These are phyloP conservation scores for Metschnikowia lunata DNA, from an alignment of 805 yeast genomes.

Conservation along the genomic window DNA sequence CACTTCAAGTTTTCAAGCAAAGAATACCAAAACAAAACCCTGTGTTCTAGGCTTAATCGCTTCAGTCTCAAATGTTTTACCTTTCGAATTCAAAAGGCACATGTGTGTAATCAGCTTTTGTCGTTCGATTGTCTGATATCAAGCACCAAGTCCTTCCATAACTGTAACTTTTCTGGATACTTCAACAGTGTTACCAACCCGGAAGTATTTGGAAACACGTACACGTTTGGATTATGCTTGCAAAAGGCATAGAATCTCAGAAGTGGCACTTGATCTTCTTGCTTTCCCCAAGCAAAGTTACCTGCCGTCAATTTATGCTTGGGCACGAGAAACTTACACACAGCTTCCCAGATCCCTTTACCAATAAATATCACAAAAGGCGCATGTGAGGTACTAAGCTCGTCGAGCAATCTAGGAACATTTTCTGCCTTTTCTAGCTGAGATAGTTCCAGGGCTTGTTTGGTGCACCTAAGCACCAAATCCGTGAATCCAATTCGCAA, in stretches of 20 bases:
- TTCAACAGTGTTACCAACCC: conserved; percentile 58
- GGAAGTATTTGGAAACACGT: conserved; percentile 69
- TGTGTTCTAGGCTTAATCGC: no score
- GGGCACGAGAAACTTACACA: conserved; percentile 35
- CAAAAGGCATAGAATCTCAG: conserved; percentile 13
- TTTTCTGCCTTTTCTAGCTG: conserved; percentile 49
- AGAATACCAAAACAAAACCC: no score
- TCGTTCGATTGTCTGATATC: conserved; percentile 6
- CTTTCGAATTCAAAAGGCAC: no score
- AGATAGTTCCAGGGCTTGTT: conserved; percentile 51
- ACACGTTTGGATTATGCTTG: conserved; percentile 27
- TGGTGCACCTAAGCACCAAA: conserved; percentile 60
- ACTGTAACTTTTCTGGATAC: conserved; percentile 38
- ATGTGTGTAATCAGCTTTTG: no score
- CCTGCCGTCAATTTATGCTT: conserved; percentile 21
- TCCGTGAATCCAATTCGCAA: conserved; percentile 67
- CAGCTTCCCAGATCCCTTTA: conserved; percentile 68
- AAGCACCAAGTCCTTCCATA: conserved; percentile 44
- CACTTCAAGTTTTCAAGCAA: no score
- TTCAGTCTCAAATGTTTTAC: no score
- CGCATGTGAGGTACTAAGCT: conserved; percentile 38
- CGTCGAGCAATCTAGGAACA: conserved; percentile 48
- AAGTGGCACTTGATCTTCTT: conserved; percentile 9
- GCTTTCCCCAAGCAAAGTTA: conserved; percentile 53
- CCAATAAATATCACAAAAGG: conserved; percentile 57